phyloP scores from a whole-genome alignment of 148 eudicot species.

The Cornus suecica region DNA sequence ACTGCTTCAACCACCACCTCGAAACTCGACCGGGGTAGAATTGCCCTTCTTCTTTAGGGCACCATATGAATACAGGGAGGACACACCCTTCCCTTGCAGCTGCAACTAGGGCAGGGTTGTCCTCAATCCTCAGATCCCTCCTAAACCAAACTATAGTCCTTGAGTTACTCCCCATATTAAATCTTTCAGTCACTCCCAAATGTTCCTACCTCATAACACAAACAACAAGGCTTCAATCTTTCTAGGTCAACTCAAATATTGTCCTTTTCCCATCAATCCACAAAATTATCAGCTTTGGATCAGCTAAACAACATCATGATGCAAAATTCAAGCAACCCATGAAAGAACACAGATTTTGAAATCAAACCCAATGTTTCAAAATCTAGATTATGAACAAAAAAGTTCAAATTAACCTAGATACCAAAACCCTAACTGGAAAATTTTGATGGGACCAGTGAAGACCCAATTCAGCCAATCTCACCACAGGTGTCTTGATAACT shows the following conservation, averaged over 20 bases:
- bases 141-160: constrained; percentile 93
- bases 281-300: not conserved
- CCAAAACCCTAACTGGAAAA: not conserved
- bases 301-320: constrained; percentile 1
- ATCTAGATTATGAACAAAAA: constrained; percentile 10
- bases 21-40: constrained; percentile 93
- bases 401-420: constrained; percentile 2
- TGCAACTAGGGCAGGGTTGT: constrained; percentile 89
- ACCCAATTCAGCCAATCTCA: not conserved
- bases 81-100: constrained; percentile 86
- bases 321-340: not conserved
- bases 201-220: not conserved
- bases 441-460: not conserved
- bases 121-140: constrained; percentile 94
- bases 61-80: constrained; percentile 82
- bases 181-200: constrained; percentile 11
- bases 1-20: constrained; percentile 97
- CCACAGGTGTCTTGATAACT: not conserved
- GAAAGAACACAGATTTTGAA: not conserved
- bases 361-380: not conserved
- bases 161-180: constrained; percentile 40
- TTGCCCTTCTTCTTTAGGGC: constrained; percentile 94
- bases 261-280: not conserved
- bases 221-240: not conserved
- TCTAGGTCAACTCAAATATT: not conserved